Conservation (phyloP, 306 rosid species). For the Mimosa bimucronata region DNA sequence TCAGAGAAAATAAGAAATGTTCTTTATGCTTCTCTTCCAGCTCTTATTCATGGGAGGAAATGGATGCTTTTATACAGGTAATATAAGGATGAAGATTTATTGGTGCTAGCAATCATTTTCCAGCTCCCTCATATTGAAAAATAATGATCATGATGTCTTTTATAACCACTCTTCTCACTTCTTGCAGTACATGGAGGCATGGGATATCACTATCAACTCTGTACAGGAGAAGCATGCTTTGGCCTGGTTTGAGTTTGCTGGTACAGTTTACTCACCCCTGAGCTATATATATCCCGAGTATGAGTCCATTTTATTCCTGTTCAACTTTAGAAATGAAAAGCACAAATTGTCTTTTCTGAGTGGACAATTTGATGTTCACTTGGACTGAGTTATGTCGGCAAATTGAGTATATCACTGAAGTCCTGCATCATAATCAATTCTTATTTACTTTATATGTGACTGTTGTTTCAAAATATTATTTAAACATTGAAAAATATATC, state of each 20-base stretch:
- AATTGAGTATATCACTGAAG: background rate
- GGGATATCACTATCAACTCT: slow-evolving; percentile 88
- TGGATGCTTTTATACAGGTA: slow-evolving; percentile 90
- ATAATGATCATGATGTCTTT: background rate
- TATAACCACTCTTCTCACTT: slow-evolving; percentile 20
- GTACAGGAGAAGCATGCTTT: slow-evolving; percentile 83
- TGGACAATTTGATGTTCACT: background rate
- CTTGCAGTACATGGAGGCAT: slow-evolving; percentile 89
- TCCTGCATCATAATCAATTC: slow-evolving; percentile 7
- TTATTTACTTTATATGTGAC: background rate
- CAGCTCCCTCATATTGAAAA: background rate
- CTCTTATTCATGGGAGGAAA: slow-evolving; percentile 87
- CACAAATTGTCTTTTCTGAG: slow-evolving; percentile 6
- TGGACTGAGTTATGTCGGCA: slow-evolving; percentile 16
- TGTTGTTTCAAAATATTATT: background rate
- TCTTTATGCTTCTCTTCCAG: slow-evolving; percentile 82
- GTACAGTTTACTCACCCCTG: slow-evolving; percentile 46
- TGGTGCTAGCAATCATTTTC: slow-evolving; percentile 1
- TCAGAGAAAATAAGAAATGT: slow-evolving; percentile 54
- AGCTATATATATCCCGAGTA: slow-evolving; percentile 18
- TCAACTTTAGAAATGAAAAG: background rate
- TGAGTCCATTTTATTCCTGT: slow-evolving; percentile 18
- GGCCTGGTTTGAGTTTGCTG: slow-evolving; percentile 93
- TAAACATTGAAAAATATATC: background rate
- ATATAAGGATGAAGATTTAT: slow-evolving; percentile 29